Percentiles rank a stretch among this genome's conserved stretches.
Conservation (phyloP, 345 rosid genomes). For the Toxicodendron radicans region DNA sequence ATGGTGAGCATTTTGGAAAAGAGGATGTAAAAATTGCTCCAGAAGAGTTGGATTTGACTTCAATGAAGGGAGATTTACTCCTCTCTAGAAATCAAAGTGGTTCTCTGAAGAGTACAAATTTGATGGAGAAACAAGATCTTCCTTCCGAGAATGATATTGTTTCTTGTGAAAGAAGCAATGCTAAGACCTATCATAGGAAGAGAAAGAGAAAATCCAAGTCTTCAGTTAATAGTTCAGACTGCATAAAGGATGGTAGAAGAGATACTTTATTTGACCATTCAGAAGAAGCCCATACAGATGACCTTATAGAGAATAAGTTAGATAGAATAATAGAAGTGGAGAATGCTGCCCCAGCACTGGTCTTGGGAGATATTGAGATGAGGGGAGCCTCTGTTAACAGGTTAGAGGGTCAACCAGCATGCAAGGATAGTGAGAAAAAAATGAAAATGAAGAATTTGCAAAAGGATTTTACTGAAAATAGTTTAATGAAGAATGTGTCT, state of each 20-base stretch:
- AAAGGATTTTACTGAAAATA: neutral
- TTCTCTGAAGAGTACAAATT: slow-evolving; percentile 3
- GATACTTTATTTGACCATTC: too few relatives aligned
- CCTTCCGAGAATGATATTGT: neutral
- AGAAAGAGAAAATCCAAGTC: slow-evolving; percentile 10
- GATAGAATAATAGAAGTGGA: neutral
- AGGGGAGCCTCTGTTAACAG: slow-evolving; percentile 16
- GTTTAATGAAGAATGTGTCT: neutral
- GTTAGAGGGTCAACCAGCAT: slow-evolving; percentile 17
- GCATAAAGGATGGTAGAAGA: neutral
- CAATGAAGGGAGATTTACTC: neutral
- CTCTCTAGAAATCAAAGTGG: slow-evolving; percentile 13
- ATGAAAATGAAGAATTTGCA: slow-evolving; percentile 13
- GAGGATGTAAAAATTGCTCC: slow-evolving; percentile 11
- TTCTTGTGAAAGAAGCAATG: neutral
- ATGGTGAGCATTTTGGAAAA: slow-evolving; percentile 1
- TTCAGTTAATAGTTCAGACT: slow-evolving; percentile 6
- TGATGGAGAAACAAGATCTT: slow-evolving; percentile 15
- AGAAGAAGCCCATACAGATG: too few relatives aligned
- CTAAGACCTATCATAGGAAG: neutral
- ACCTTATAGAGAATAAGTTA: too few relatives aligned
- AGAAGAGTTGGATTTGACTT: slow-evolving; percentile 6
- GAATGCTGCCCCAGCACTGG: slow-evolving; percentile 16
- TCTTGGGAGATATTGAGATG: slow-evolving; percentile 6
- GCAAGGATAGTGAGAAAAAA: slow-evolving; percentile 14